Evolutionary conservation across 768 basidiomycete species (phyloP).

Genomic region (Lactifluus piperatus): DNA sequence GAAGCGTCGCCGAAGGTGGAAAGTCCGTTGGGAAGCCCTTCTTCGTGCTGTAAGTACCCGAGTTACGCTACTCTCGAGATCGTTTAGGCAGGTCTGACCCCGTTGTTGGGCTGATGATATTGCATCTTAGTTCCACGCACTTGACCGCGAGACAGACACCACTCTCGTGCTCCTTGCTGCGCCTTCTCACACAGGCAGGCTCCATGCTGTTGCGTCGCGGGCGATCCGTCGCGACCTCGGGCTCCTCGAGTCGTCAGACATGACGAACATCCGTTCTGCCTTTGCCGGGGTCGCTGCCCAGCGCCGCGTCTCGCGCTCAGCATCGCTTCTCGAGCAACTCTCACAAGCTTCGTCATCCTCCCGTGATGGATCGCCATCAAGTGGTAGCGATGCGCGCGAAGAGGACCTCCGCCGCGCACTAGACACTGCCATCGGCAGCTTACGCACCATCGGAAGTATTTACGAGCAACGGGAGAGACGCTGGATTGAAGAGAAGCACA

Average conservation of each 20-base stretch:
- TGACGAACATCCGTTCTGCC: slow-evolving; percentile 43
- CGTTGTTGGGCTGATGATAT: slow-evolving; percentile 15
- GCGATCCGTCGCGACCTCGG: slow-evolving; percentile 51
- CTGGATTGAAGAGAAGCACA: slow-evolving; percentile 62
- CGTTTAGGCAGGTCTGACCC: slow-evolving; percentile 29
- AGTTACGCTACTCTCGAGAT: slow-evolving; percentile 5
- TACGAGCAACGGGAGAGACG: slow-evolving; percentile 62
- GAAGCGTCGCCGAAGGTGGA: slow-evolving; percentile 65
- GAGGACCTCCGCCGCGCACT: slow-evolving; percentile 61
- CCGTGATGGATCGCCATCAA: slow-evolving; percentile 47
- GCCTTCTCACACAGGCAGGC: slow-evolving; percentile 61
- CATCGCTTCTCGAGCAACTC: slow-evolving; percentile 40
- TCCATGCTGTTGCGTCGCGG: slow-evolving; percentile 57
- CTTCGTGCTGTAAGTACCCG: slow-evolving; percentile 51
- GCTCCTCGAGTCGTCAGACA: slow-evolving; percentile 38
- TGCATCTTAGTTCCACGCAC: slow-evolving; percentile 54
- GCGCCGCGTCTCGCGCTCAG: slow-evolving; percentile 40
- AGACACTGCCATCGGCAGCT: slow-evolving; percentile 57
- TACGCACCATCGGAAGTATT: slow-evolving; percentile 51
- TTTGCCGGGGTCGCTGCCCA: slow-evolving; percentile 55
- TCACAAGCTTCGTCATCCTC: slow-evolving; percentile 34
- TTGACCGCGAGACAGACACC: slow-evolving; percentile 75
- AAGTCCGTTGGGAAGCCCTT: slow-evolving; percentile 65
- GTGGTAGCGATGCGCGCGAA: slow-evolving; percentile 40
- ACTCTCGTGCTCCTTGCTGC: slow-evolving; percentile 68